Evolutionary conservation across 352 stramenopile species (phyloP).

Genomic region (Pythium aphanidermatum): DNA sequence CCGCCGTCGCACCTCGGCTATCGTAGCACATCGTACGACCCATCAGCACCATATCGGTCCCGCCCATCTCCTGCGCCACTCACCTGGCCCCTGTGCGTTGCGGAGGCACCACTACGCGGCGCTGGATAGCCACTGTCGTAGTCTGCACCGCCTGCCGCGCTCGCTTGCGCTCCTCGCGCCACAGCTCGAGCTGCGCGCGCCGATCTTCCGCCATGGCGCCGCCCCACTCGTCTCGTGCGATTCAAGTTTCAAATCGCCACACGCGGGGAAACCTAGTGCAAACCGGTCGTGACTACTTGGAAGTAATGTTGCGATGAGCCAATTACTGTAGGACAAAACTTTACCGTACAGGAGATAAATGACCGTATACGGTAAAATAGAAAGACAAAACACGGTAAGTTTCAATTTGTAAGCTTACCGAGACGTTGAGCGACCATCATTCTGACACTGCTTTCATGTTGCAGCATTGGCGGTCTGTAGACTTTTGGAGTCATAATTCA

Average conservation of each 20-base stretch:
- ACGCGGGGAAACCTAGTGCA: background rate
- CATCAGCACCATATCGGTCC: no score
- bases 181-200: conserved; percentile 55
- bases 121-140: conserved; percentile 18
- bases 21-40: no score
- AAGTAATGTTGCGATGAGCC: conserved; percentile 4
- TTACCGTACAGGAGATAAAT: no score
- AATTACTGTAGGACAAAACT: background rate
- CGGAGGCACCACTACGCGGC: conserved; percentile 13
- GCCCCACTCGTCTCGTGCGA: background rate
- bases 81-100: conserved; percentile 2
- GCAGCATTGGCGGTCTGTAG: no score
- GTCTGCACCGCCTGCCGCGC: conserved; percentile 9
- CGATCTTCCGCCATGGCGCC: conserved; percentile 44
- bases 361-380: no score
- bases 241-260: conserved; percentile 15
- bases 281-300: conserved; percentile 1
- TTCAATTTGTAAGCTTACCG: no score
- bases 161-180: conserved; percentile 43
- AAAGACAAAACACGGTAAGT: no score
- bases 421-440: no score
- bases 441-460: no score
- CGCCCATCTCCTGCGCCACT: background rate
- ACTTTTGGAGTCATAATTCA: no score
- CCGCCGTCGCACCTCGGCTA: no score